Evolutionary conservation across 2,329 filamentous ascomycete genomes (phyloP).

Genomic region (Bimuria novae-zelandiae): DNA sequence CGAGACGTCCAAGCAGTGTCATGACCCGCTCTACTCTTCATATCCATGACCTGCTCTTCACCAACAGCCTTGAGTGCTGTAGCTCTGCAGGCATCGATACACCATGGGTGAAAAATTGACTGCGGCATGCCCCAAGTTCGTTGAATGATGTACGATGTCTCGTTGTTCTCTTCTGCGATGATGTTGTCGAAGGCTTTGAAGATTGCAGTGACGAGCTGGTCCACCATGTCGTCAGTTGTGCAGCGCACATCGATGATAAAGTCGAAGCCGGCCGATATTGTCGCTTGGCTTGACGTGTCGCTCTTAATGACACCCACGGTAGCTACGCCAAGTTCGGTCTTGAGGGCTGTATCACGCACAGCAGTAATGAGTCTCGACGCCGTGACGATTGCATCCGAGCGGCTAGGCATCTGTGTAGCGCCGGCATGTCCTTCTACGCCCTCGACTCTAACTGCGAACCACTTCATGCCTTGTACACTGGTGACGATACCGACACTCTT

Average conservation of each 20-base stretch:
- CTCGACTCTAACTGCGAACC: slow-evolving; percentile 69
- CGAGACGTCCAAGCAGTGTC: slow-evolving; percentile 56
- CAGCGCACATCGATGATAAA: too few species aligned
- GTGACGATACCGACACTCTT: slow-evolving; percentile 72
- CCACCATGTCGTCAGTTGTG: too few species aligned
- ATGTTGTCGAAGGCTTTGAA: too few species aligned
- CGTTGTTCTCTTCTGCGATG: too few species aligned
- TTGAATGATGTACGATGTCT: slow-evolving; percentile 57
- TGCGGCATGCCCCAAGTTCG: slow-evolving; percentile 64
- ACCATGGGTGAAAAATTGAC: slow-evolving; percentile 67
- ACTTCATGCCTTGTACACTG: slow-evolving; percentile 75
- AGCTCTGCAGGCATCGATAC: slow-evolving; percentile 66
- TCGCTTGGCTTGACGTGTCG: too few species aligned
- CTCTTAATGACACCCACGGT: slow-evolving; percentile 56
- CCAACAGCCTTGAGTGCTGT: slow-evolving; percentile 65
- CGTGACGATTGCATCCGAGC: slow-evolving; percentile 70
- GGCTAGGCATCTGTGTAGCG: slow-evolving; percentile 69
- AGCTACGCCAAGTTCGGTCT: too few species aligned
- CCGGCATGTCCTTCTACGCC: slow-evolving; percentile 76
- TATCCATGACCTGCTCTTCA: slow-evolving; percentile 58
- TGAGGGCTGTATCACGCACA: too few species aligned
- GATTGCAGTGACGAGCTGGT: too few species aligned
- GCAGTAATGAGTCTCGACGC: too few species aligned
- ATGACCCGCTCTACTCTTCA: slow-evolving; percentile 69
- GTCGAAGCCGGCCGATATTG: too few species aligned